Percentiles rank a stretch among this genome's conserved stretches.
phyloP scores from a whole-genome alignment of 1,139 yeast species.

The Lodderomyces orthopsilosis region DNA sequence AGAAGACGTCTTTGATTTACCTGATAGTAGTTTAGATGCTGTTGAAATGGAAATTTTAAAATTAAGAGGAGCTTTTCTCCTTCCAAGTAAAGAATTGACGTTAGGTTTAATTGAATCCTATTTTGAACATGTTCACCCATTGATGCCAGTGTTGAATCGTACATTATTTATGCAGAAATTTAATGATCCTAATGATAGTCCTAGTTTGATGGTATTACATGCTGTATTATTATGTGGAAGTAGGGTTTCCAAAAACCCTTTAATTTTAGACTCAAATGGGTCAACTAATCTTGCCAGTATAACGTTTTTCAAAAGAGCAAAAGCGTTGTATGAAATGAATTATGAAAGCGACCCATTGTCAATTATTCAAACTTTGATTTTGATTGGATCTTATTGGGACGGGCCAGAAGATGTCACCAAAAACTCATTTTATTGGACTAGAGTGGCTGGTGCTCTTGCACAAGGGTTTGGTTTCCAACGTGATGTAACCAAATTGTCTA shows the following conservation, averaged over 20 bases:
- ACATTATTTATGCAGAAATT: slow-evolving; percentile 57
- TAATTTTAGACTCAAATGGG: slow-evolving; percentile 54
- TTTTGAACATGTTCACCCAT: slow-evolving; percentile 67
- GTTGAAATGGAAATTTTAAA: slow-evolving; percentile 69
- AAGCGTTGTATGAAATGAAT: slow-evolving; percentile 70
- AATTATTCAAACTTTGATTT: slow-evolving; percentile 60
- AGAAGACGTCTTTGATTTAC: slow-evolving; percentile 39
- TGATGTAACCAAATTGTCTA: slow-evolving; percentile 37
- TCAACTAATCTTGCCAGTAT: slow-evolving; percentile 57
- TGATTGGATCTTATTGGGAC: slow-evolving; percentile 73
- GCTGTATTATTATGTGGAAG: slow-evolving; percentile 71
- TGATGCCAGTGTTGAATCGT: slow-evolving; percentile 69
- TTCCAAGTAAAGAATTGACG: slow-evolving; percentile 63
- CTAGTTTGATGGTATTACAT: slow-evolving; percentile 66
- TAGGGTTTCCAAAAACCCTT: slow-evolving; percentile 57
- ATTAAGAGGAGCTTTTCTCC: slow-evolving; percentile 66
- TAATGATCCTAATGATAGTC: slow-evolving; percentile 60
- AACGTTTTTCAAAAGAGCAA: slow-evolving; percentile 74
- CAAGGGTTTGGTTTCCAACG: slow-evolving; percentile 81
- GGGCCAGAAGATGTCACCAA: slow-evolving; percentile 77
- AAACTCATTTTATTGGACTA: slow-evolving; percentile 75
- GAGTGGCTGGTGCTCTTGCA: slow-evolving; percentile 70
- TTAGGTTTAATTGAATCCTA: slow-evolving; percentile 61
- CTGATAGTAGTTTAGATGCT: slow-evolving; percentile 49
- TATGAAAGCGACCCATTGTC: slow-evolving; percentile 71